Conservation (phyloP, 768 basidiomycete species). For the Clavulina sp. region DNA sequence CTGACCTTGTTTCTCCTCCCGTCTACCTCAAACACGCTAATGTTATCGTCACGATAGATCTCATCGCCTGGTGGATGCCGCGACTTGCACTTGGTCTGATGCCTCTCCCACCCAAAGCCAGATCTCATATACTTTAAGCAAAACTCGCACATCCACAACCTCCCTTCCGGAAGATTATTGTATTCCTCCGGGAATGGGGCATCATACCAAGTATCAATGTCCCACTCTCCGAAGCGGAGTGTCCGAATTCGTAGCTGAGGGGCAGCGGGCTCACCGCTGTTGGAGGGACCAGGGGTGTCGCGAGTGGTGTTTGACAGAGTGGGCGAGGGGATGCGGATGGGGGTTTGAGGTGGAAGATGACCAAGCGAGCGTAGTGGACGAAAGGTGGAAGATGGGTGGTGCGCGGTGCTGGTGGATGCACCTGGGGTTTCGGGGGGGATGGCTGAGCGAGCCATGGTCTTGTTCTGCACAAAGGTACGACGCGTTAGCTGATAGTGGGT, state of each 20-base stretch:
- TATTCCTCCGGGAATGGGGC: slow-evolving; percentile 99
- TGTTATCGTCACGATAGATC: slow-evolving; percentile 75
- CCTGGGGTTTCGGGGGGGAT: background rate
- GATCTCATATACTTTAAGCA: slow-evolving; percentile 98
- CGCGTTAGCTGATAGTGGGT: background rate
- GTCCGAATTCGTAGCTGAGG: slow-evolving; percentile 54
- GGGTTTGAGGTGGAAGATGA: background rate
- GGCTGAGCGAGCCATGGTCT: background rate
- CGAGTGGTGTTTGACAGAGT: slow-evolving; percentile 17
- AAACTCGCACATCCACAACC: slow-evolving; percentile 94
- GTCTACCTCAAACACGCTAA: slow-evolving; percentile 96
- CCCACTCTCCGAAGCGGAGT: slow-evolving; percentile 79
- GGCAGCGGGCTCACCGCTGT: slow-evolving; percentile 14
- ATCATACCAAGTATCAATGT: slow-evolving; percentile 97
- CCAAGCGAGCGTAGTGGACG: background rate
- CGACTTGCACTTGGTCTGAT: slow-evolving; percentile 91
- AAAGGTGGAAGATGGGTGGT: background rate
- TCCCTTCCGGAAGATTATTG: slow-evolving; percentile 74
- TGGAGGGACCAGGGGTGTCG: slow-evolving; percentile 10
- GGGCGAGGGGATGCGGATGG: slow-evolving; percentile 4
- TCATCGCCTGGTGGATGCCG: slow-evolving; percentile 96
- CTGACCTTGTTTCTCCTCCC: slow-evolving; percentile 94
- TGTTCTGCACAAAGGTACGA: background rate
- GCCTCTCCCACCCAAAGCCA: slow-evolving; percentile 65
- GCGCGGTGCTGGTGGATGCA: background rate